Evolutionary conservation across 1,139 yeast genomes (phyloP), one percentile per base, ranked within the genome.

Genomic region (Candida tetrigidarum): DNA sequence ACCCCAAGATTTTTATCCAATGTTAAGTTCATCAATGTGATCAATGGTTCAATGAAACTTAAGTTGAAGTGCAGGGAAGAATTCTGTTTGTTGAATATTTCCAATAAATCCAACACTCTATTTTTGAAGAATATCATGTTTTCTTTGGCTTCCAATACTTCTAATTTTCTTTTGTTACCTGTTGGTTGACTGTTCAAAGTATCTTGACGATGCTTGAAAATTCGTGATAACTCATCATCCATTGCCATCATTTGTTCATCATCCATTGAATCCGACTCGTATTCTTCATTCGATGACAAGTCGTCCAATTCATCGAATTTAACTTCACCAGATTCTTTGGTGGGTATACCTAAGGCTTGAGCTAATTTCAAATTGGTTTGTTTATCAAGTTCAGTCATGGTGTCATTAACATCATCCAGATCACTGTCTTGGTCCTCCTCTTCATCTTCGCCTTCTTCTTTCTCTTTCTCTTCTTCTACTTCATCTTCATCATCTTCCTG

Each of bases 231-330:
- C 50, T 90, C 95, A 22, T 78, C 90, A 62, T 93, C 99, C 60
- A 93, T 80, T 12, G 93, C 96, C 84, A 92, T 83, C 99, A 93
- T 93, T 63, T 91, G 92, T 55, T 92, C 98, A 62, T 93, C 99
- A 54, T 93, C 95, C 96, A 90, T 87, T 2, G 91, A 81, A 50
- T 88, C 96, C 10, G 86, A 89, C 46, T 82, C 87, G 42, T 78
- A 78, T 12, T 62, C 66, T 41, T 63, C 71, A 19, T 65, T 70
- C 4, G 61, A 71, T 19, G 56, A 62, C 7, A 42, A 25, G 15
- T 47, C 46, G 26, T 78, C 75, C 42, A 64, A 49, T 15, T 73
- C 78, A 5, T 67, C 75, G 42, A 66, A 70, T 45, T 75, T 74
- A 12, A 73, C 76, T 52, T 76, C 78, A 4, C 79, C 80, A 0